Evolutionary conservation across 2,329 filamentous ascomycete species (phyloP), one percentile per base, ranked within the genome.

Genomic region (Neonectria coccinea): DNA sequence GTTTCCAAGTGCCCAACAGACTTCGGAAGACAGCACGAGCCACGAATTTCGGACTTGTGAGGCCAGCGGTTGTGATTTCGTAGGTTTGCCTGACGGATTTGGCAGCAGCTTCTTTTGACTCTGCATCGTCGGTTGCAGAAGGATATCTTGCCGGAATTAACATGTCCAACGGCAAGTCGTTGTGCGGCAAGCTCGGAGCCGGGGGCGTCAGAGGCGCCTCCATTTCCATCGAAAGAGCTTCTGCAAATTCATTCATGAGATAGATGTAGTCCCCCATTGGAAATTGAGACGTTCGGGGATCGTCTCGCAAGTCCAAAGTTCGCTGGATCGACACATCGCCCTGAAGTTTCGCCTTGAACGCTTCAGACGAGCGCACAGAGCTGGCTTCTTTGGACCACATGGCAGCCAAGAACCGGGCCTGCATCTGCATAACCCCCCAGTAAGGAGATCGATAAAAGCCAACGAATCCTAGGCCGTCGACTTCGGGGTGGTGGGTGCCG

Each of bases 381-480:
- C 60, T 56, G 7, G 56, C 71, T 2, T 72, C 58, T 1, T 76
- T 70, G 1, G 77, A 78, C 91, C 92, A 94, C 11, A 88, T 75
- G 12, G 84, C 77, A 0, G 89, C 84, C 6, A 94, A 80, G 66
- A 92, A 85, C 1, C 91, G 86, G 3, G 92, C 90, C 78, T 97
- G 93, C 90, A 94, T 92, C 76, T 96, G 92, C 85, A 95, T 93
- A 0, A 94, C 89, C 1, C 91, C 91, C 93, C 93, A 97, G 76
- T 93, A 96, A 0, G 92, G 92, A 0, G 91, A 91, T 65, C 93
- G 86, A 74, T 97, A 97, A 78, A 94, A 93, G 0, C 93, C 93
- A 1, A 96, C 89, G 71, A 96, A 94, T 0, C 91, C 92, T 0
- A 96, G 79, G 6, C 86, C 86, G 0, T 89, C 85, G 0, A 94